Evolutionary conservation across 225 moss, liverwort and hornwort species (phyloP), one percentile per base, ranked within the genome.

Genomic region (Straminergon stramineum): DNA sequence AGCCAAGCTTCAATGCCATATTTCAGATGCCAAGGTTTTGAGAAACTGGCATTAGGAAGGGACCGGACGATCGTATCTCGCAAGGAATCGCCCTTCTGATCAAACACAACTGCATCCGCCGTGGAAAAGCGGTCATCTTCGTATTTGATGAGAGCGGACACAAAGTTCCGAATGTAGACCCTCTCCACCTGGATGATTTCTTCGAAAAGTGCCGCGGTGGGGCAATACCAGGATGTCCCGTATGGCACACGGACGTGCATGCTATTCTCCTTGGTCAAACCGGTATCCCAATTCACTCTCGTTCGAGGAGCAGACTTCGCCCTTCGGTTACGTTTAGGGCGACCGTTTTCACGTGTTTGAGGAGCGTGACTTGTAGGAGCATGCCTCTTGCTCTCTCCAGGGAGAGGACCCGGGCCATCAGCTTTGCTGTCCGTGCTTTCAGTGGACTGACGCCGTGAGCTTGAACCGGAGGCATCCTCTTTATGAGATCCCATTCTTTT

Each of bases 1-100:
- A 94, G 89, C 94, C 94, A 94, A 63, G 94, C 90, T 91, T 94
- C 94, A 86, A 94, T 91, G 43, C 92, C 94, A 78, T 93, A 93
- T 85, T 93, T 94, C n/a, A 84, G 87, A 88, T 93, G 94, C 91
- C 90, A 94, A 90, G 93, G 86, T 90, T 92, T 91, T 70, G 90
- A 89, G 69, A 94, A 93, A 70, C 62, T 91, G 37, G 92, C 93
- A 27, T 85, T 88, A 66, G 94, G 94, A 81, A 94, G 86, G 56
- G 87, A 71, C 77, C 94, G 89, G 73, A 55, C 53, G 62, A 94
- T 88, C 81, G 90, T 88, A 52, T 82, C 91, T 75, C 82, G 91
- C 88, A 94, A 81, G 53, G 92, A 91, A 67, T 92, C 84, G 43
- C 60, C 84, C 51, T 67, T 87, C 31, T 83, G 82, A 48, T 94